Base-by-base conservation (phyloP, 768 basidiomycete species). In the Trametes punicea region DNA sequence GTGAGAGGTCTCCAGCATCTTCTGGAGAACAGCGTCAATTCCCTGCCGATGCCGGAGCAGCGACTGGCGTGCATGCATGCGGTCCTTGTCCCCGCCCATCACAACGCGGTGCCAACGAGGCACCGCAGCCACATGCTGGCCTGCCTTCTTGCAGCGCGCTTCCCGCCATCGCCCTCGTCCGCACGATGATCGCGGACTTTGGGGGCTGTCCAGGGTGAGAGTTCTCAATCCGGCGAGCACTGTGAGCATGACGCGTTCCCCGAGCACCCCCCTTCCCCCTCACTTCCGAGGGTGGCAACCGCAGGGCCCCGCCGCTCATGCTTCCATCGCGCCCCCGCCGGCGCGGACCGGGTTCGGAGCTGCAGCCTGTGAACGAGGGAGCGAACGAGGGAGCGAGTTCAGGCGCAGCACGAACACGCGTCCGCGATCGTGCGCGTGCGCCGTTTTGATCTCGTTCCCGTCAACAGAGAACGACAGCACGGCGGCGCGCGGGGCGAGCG, bases 21-120 rank as follows among this genome's bases (percentile, higher is more conserved):
- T 31, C 31, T 31, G 31, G 31, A 8, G 31, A 31, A 7, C 31
- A 31, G n/a, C n/a, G n/a, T 41, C 16, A 45, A n/a, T 29, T 47
- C 40, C 21, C 48, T 25, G 26, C 56, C 48, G 51, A 49, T 34
- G 46, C 36, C 56, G 42, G 50, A 50, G 56, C 31, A 49, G 39
- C 34, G 34, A 4, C n/a, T 16, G 31, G 36, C 21, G 38, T 21
- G 20, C 36, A 36, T n/a, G 48, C 59, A 56, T 42, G 51, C 51
- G 59, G 54, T 34, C 49, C 41, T 25, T 40, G 48, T 16, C 25
- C 51, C 59, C 62, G 62, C 62, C 48, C 64, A 61, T 62, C 62
- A 62, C 64, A 65, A 65, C 64, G 64, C 64, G 57, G 33, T 47
- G 33, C 15, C 57, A 61, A 61, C 60, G 64, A 65, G 64, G 64